These are phyloP conservation scores for Pyrenopolyporus hunteri DNA, from an alignment of 495 filamentous ascomycete species.

Conservation along the genomic window DNA sequence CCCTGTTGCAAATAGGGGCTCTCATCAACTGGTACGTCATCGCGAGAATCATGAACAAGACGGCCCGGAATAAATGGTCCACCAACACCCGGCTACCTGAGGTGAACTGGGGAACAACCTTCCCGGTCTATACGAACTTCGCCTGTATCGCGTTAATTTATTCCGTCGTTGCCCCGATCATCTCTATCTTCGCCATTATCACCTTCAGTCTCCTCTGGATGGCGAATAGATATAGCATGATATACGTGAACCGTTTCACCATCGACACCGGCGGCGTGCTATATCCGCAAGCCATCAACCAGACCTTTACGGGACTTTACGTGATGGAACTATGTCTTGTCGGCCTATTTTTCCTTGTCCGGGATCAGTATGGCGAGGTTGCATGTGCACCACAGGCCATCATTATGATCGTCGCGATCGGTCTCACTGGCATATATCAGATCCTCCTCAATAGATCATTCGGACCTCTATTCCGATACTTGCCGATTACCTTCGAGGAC, in stretches of 20 bases:
- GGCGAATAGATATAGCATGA: constrained; percentile 93
- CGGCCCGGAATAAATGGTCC: constrained; percentile 85
- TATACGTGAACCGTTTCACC: constrained; percentile 91
- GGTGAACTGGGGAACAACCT: constrained; percentile 91
- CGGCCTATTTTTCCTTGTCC: constrained; percentile 88
- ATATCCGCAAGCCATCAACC: constrained; percentile 93
- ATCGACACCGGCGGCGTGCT: constrained; percentile 93
- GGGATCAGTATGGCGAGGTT: constrained; percentile 61
- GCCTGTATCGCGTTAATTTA: constrained; percentile 95
- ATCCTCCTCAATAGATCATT: constrained; percentile 84
- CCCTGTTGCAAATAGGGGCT: constrained; percentile 81
- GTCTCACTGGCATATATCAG: constrained; percentile 82
- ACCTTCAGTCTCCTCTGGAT: constrained; percentile 96
- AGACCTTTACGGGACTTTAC: constrained; percentile 93
- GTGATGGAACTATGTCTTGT: constrained; percentile 92
- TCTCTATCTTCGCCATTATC: constrained; percentile 90
- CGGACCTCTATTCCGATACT: constrained; percentile 81
- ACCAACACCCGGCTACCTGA: constrained; percentile 79
- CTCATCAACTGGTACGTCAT: constrained; percentile 82
- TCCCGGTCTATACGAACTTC: constrained; percentile 94
- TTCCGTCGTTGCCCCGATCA: constrained; percentile 85
- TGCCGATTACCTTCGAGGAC: constrained; percentile 95
- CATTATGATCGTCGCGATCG: constrained; percentile 79
- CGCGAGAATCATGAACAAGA: constrained; percentile 78
- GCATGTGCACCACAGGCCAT: constrained; percentile 83